Base-by-base conservation (phyloP, 164 flowering plant species). In the Nelumbo lutea region DNA sequence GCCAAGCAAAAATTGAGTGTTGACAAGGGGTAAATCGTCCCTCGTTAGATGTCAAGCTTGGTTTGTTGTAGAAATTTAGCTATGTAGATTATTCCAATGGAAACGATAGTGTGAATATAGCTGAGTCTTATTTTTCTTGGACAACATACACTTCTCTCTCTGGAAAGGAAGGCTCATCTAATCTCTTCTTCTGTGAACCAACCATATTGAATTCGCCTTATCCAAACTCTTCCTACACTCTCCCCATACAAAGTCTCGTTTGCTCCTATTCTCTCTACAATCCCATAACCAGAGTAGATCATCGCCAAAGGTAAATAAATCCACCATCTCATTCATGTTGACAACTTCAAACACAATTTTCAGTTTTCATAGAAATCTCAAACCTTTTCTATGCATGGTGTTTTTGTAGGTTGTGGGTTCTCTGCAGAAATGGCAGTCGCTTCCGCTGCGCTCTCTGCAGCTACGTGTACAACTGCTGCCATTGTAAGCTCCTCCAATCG, bases 371-470 rank as follows among this genome's bases (percentile, higher is more conserved):
- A 15, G 9, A 6, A 40, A 3, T 13, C 45, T 42, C 59, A 59
- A 6, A 43, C 1, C 42, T 10, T 45, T 9, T 27, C 27, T 27
- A 27, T 27, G 27, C 27, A 27, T 27, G 27, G 27, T 27, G 27
- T 27, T 27, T 27, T 27, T 27, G 2, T 55, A 61, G 70, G 38
- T 70, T 59, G 48, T 41, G 72, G 65, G 69, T 50, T 41, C 15
- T 2, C 15, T 2, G 40, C 14, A 55, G 63, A 66, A 55, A 84
- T 83, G 86, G 85, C 84, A 6, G 69, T 80, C 45, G 72, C 83
- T 50, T 75, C 90, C 1, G 79, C 84, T 6, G 67, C 80, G 11
- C 63, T 80, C 44, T 67, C 84, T 51, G 39, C 79, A 4, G 76
- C 72, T 1, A 64, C 68, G 9, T 10, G 72, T 9, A 43, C 77